A percentile compares a stretch with the other conserved stretches of the same genome.
phyloP scores from a whole-genome alignment of 1,139 yeast genomes.

The Arxiozyma telluris region DNA sequence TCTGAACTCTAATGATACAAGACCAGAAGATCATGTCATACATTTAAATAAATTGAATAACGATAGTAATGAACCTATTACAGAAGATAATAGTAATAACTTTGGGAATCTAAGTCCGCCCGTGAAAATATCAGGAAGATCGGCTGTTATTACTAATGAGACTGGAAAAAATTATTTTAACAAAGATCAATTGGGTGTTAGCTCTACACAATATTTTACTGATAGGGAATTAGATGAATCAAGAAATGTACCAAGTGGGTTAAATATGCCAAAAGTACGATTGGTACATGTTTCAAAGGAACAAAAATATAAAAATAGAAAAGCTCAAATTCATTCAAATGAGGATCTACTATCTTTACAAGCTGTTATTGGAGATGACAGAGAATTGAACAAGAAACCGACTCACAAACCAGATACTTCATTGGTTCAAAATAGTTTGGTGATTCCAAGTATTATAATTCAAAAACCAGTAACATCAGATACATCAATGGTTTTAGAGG shows the following conservation, averaged over 20 bases:
- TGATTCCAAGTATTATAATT: neutral
- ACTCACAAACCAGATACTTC: neutral
- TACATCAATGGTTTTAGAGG: neutral
- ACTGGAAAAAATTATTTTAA: neutral
- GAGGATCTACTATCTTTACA: slow-evolving; percentile 20
- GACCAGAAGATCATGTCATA: slow-evolving; percentile 14
- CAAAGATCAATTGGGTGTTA: neutral
- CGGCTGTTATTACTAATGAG: neutral
- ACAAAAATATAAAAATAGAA: slow-evolving; percentile 17
- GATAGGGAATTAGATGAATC: neutral
- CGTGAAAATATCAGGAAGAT: slow-evolving; percentile 5
- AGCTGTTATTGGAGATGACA: neutral
- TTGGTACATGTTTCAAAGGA: neutral
- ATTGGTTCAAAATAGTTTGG: neutral
- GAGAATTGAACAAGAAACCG: neutral
- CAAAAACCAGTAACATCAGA: slow-evolving; percentile 1
- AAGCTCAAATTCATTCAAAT: slow-evolving; percentile 26
- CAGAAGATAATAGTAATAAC: neutral
- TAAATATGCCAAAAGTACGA: slow-evolving; percentile 4
- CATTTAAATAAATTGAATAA: slow-evolving; percentile 15
- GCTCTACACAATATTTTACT: neutral
- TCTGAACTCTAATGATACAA: slow-evolving; percentile 6
- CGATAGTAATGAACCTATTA: neutral
- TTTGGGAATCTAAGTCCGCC: neutral
- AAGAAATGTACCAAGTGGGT: neutral